Conservation (phyloP, 257 asterid genomes). For the Ilex asprella region DNA sequence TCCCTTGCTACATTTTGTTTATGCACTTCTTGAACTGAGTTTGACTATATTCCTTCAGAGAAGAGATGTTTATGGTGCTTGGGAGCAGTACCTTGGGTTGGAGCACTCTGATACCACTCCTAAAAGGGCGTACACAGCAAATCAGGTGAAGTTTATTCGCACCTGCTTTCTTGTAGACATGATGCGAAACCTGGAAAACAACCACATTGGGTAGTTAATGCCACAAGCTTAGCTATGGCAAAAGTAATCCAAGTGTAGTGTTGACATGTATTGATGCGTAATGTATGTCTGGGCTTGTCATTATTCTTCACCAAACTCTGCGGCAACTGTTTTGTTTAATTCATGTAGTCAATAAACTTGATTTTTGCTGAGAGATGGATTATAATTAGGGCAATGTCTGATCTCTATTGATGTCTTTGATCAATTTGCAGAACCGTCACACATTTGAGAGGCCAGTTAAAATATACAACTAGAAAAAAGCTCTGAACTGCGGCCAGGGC, state of each 20-base stretch:
- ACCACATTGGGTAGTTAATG: no score
- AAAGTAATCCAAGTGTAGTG: not conserved
- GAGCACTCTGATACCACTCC: slow-evolving; percentile 72
- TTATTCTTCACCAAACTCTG: not conserved
- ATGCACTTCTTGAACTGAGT: slow-evolving; percentile 5
- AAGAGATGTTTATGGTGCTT: slow-evolving; percentile 70
- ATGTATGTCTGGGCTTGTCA: not conserved
- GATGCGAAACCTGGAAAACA: no score
- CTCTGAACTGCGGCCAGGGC: not conserved
- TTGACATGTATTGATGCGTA: not conserved
- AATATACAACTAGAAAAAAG: slow-evolving; percentile 43
- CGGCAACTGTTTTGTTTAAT: not conserved
- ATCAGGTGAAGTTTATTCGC: slow-evolving; percentile 36
- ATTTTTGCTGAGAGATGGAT: not conserved
- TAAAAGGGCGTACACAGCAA: slow-evolving; percentile 54
- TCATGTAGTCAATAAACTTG: not conserved
- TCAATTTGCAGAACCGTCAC: slow-evolving; percentile 54
- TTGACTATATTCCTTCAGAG: slow-evolving; percentile 32
- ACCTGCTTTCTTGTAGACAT: not conserved
- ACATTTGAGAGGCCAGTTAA: slow-evolving; percentile 67
- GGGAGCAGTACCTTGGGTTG: slow-evolving; percentile 82
- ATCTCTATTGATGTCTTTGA: not conserved
- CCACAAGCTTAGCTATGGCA: not conserved
- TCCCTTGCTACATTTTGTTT: not conserved
- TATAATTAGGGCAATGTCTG: not conserved